Conservation (phyloP, 2,329 filamentous ascomycete genomes). For the Calonectria leucothoes region DNA sequence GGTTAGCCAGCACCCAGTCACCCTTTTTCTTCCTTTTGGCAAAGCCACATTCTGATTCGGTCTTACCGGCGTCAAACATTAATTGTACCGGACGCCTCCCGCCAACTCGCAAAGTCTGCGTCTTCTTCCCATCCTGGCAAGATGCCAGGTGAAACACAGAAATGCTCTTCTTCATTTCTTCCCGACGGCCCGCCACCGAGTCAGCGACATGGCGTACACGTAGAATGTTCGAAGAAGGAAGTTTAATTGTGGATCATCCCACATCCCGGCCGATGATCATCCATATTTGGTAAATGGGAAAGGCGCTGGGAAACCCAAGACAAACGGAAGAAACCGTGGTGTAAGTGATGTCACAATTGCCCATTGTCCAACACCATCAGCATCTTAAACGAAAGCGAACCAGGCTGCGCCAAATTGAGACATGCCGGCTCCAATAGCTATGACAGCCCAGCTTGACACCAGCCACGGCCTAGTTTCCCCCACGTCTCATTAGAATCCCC, state of each 20-base stretch:
- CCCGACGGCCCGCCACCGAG: conserved; percentile 16
- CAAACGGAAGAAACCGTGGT: conserved; percentile 1
- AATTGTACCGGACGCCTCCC: not conserved
- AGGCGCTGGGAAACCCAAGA: not conserved
- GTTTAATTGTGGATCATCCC: not conserved
- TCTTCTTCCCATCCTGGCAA: not conserved
- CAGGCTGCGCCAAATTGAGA: conserved; percentile 5
- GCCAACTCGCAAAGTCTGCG: not conserved
- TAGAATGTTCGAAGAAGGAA: conserved; percentile 18
- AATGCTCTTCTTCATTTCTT: not conserved
- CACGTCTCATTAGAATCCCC: not conserved
- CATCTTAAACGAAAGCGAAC: conserved; percentile 2
- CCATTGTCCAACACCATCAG: conserved; percentile 3
- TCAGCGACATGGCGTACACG: conserved; percentile 12
- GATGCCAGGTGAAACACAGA: not conserved
- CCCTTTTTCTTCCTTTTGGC: not conserved
- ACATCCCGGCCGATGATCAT: not conserved
- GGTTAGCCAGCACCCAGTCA: not conserved
- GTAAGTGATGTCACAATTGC: not conserved
- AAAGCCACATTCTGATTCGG: not conserved
- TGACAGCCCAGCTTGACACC: not conserved
- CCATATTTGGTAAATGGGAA: not conserved
- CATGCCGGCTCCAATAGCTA: not conserved
- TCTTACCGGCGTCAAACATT: not conserved
- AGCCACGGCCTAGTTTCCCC: not conserved